A percentile compares a stretch with the other conserved stretches of the same genome.
These are phyloP conservation scores for Meripilus lineatus DNA, from an alignment of 1,284 basidiomycete species.

Conservation along the genomic window DNA sequence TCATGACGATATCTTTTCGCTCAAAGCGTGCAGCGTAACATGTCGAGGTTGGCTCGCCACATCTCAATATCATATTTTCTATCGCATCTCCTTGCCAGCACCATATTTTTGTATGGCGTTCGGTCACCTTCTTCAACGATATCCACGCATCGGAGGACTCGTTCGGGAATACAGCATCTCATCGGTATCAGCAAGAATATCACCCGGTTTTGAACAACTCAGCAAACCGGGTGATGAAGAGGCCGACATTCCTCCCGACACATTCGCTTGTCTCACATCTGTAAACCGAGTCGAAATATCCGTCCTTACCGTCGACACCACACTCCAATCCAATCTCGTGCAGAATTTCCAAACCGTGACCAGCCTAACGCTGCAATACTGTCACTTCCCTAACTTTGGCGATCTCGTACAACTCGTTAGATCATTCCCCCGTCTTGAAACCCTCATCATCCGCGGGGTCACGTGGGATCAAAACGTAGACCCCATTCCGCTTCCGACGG, in stretches of 20 bases:
- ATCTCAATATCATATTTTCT: slow-evolving; percentile 32
- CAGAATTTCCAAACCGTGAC: slow-evolving; percentile 16
- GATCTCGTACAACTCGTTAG: slow-evolving; percentile 22
- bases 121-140: slow-evolving; percentile 16
- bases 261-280: slow-evolving; percentile 14
- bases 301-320: slow-evolving; percentile 13
- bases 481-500: not conserved
- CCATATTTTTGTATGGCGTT: slow-evolving; percentile 14
- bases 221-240: not conserved
- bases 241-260: not conserved
- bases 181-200: slow-evolving; percentile 2
- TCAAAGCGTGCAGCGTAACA: slow-evolving; percentile 30
- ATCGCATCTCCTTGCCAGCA: slow-evolving; percentile 19
- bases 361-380: slow-evolving; percentile 21
- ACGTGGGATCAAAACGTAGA: slow-evolving; percentile 16
- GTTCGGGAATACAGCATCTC: slow-evolving; percentile 18
- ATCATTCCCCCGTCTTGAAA: slow-evolving; percentile 21
- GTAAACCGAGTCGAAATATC: slow-evolving; percentile 19
- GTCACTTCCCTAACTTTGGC: slow-evolving; percentile 23
- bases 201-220: not conserved
- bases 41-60: slow-evolving; percentile 33
- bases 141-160: slow-evolving; percentile 20
- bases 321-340: slow-evolving; percentile 8
- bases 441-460: slow-evolving; percentile 19
- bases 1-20: slow-evolving; percentile 24